Percentiles rank a stretch among this genome's conserved stretches.
phyloP scores from a whole-genome alignment of 108 stramenopile species.

The Epithemia pelagica region DNA sequence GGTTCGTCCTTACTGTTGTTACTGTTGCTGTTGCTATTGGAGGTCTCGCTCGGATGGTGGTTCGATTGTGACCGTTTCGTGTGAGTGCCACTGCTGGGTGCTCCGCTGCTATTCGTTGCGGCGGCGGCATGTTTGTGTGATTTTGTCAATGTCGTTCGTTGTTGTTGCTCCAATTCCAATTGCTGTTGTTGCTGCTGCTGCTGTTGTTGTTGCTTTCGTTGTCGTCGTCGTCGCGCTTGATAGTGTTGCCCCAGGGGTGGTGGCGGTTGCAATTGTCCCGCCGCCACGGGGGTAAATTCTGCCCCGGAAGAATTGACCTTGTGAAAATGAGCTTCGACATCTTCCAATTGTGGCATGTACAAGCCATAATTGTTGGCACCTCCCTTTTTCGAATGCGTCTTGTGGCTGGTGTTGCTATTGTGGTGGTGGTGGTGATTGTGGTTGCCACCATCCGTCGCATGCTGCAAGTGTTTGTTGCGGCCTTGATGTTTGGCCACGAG shows the following conservation, averaged over 20 bases:
- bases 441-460: not conserved
- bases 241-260: not conserved
- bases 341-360: constrained; percentile 56
- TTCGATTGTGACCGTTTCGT: not conserved
- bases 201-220: not conserved
- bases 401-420: not conserved
- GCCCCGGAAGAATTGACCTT: constrained; percentile 28
- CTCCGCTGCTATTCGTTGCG: not conserved
- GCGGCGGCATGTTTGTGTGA: not conserved
- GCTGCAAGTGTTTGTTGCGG: constrained; percentile 21
- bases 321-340: constrained; percentile 54
- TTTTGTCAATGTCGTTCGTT: not conserved
- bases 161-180: not conserved
- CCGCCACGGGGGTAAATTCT: not conserved
- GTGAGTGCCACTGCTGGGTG: not conserved
- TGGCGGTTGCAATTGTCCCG: constrained; percentile 17
- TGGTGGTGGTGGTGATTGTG: not conserved
- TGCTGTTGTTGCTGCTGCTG: not conserved
- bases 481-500: constrained; percentile 72
- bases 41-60: not conserved
- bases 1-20: constrained; percentile 13
- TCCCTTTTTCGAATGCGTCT: constrained; percentile 28
- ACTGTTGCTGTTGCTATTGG: not conserved
- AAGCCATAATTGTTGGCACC: constrained; percentile 73
- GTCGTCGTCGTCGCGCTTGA: not conserved